Evolutionary conservation across 257 asterid species (phyloP).

Genomic region (Ophiorrhiza pumila): DNA sequence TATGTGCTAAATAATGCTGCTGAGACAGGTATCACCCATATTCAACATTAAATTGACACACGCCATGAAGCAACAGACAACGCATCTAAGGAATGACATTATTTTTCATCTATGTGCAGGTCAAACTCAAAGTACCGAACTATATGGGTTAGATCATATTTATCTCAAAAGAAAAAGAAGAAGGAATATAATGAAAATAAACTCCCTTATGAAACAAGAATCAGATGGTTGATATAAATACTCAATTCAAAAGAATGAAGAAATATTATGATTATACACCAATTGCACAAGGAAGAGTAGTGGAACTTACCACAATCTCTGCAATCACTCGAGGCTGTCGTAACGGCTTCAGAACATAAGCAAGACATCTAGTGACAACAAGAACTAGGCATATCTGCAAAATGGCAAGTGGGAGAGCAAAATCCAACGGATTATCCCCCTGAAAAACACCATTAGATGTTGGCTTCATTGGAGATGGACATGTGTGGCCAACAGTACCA

Average conservation of each 20-base stretch:
- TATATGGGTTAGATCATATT: neutral
- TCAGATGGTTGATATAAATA: neutral
- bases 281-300: neutral
- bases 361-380: conserved; percentile 57
- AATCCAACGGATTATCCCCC: conserved; percentile 70
- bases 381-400: conserved; percentile 64
- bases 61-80: neutral
- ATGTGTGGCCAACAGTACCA: conserved; percentile 17
- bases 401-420: conserved; percentile 65
- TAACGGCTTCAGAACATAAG: conserved; percentile 53
- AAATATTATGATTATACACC: neutral
- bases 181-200: neutral
- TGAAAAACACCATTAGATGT: conserved; percentile 73
- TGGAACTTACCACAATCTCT: conserved; percentile 60
- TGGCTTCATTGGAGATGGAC: conserved; percentile 69
- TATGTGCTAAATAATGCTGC: neutral
- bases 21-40: neutral
- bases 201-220: neutral
- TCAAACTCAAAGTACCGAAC: neutral
- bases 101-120: neutral
- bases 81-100: neutral
- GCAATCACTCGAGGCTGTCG: conserved; percentile 85
- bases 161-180: neutral
- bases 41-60: neutral
- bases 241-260: neutral